Evolutionary conservation across 1,284 basidiomycete genomes (phyloP).

Genomic region (Vanrija sp.): DNA sequence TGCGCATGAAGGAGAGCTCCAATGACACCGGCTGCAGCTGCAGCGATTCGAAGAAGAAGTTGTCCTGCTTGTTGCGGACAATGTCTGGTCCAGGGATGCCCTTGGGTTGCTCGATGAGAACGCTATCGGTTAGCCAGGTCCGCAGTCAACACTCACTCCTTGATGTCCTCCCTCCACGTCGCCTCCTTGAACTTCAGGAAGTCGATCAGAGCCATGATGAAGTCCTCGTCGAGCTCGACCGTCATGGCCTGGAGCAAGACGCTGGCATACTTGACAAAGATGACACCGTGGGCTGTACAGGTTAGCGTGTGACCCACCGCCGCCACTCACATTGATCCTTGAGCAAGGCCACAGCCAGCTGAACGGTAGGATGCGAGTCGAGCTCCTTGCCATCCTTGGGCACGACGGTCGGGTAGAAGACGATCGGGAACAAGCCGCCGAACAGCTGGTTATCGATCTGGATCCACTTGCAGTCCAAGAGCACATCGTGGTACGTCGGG

Average conservation of each 20-base stretch:
- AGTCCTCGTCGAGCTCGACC: slow-evolving; percentile 94
- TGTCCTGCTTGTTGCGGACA: slow-evolving; percentile 56
- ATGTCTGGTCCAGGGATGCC: slow-evolving; percentile 75
- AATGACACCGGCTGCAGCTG: slow-evolving; percentile 93
- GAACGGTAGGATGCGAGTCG: slow-evolving; percentile 85
- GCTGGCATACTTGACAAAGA: slow-evolving; percentile 96
- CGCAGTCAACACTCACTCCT: slow-evolving; percentile 60
- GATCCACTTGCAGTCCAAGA: slow-evolving; percentile 78
- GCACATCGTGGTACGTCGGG: slow-evolving; percentile 73
- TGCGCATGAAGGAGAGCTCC: slow-evolving; percentile 94
- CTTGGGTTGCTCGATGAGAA: slow-evolving; percentile 70
- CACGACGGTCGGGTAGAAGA: slow-evolving; percentile 91
- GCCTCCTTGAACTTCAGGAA: slow-evolving; percentile 86
- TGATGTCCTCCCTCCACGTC: slow-evolving; percentile 71
- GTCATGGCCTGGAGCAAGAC: slow-evolving; percentile 91
- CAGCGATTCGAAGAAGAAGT: slow-evolving; percentile 95
- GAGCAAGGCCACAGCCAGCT: slow-evolving; percentile 80
- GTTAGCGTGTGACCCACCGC: not conserved
- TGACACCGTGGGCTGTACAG: slow-evolving; percentile 69
- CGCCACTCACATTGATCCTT: slow-evolving; percentile 76
- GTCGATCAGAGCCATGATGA: slow-evolving; percentile 88
- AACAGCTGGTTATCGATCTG: slow-evolving; percentile 98
- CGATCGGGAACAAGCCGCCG: slow-evolving; percentile 91
- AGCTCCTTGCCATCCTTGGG: slow-evolving; percentile 73
- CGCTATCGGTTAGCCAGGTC: slow-evolving; percentile 50